phyloP scores from a whole-genome alignment of 305 asterid genomes.

The Fraxinus platypoda region DNA sequence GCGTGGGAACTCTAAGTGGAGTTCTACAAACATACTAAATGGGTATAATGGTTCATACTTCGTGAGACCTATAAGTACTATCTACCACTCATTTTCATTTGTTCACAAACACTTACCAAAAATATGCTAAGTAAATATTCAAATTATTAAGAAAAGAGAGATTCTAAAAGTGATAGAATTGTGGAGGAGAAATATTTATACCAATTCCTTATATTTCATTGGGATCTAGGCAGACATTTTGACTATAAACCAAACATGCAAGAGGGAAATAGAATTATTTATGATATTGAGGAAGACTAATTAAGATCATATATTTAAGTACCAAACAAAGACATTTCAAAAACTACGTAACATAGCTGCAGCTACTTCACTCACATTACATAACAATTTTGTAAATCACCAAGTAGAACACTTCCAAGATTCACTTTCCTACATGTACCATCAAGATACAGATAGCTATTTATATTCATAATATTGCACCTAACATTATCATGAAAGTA shows the following conservation, averaged over 20 bases:
- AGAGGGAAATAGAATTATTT: neutral
- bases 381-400: neutral
- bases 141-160: neutral
- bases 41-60: neutral
- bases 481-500: neutral
- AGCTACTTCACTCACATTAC: neutral
- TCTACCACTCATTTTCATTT: no score
- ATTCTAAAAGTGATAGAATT: no score
- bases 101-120: no score
- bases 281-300: neutral
- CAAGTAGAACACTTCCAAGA: neutral
- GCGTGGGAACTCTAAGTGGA: neutral
- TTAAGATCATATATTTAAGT: neutral
- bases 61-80: no score
- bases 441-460: neutral
- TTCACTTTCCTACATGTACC: neutral
- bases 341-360: neutral
- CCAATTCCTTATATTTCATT: no score
- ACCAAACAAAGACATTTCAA: neutral
- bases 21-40: neutral
- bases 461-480: neutral
- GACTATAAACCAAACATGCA: neutral
- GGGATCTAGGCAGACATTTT: no score
- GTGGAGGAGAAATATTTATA: neutral
- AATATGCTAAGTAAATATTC: neutral